phyloP scores from a whole-genome alignment of 2,329 filamentous ascomycete species.

The Aspergillus versicolor region DNA sequence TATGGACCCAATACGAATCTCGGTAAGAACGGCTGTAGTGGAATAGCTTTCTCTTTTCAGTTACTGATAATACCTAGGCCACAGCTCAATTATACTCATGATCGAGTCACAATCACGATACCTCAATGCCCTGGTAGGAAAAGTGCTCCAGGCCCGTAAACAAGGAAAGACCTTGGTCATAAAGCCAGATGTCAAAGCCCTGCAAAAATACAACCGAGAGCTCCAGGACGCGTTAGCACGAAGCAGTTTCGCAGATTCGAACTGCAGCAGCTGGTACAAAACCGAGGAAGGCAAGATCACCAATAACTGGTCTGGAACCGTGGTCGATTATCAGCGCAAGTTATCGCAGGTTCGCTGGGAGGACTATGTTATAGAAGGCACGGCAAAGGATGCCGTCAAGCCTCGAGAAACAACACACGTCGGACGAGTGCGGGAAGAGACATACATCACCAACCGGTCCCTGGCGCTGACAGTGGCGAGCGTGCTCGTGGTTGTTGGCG shows the following conservation, averaged over 20 bases:
- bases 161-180: slow-evolving; percentile 44
- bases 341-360: slow-evolving; percentile 31
- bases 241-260: slow-evolving; percentile 54
- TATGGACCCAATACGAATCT: slow-evolving; percentile 60
- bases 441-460: slow-evolving; percentile 9
- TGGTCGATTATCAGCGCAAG: slow-evolving; percentile 56
- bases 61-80: slow-evolving; percentile 33
- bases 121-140: slow-evolving; percentile 50
- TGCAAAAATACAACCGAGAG: slow-evolving; percentile 48
- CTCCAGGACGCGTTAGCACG: slow-evolving; percentile 48
- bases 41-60: not conserved
- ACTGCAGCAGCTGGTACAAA: slow-evolving; percentile 59
- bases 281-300: slow-evolving; percentile 54
- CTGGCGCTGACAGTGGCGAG: slow-evolving; percentile 2
- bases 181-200: slow-evolving; percentile 40
- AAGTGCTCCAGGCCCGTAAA: slow-evolving; percentile 49
- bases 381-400: slow-evolving; percentile 22
- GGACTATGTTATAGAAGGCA: slow-evolving; percentile 30
- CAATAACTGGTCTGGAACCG: slow-evolving; percentile 57
- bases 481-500: slow-evolving; percentile 5
- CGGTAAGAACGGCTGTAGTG: slow-evolving; percentile 16
- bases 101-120: slow-evolving; percentile 59
- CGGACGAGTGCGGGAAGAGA: slow-evolving; percentile 25
- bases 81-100: slow-evolving; percentile 61
- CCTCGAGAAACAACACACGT: slow-evolving; percentile 27